Evolutionary conservation across 805 yeast species (phyloP), one percentile per base, ranked within the genome.

Genomic region (Henningerozyma blattae): DNA sequence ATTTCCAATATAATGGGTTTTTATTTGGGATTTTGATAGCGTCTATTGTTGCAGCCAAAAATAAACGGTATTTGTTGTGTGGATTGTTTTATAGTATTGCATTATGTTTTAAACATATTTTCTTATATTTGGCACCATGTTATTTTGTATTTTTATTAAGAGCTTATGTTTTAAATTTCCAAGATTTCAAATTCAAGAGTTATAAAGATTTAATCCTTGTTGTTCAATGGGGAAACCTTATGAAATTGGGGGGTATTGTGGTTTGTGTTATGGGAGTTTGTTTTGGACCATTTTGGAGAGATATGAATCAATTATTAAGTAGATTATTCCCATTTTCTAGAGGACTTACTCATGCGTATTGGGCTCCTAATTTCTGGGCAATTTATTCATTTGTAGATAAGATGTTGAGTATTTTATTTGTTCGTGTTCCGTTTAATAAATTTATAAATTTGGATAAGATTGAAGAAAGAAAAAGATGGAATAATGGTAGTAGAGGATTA

Each of bases 321-420:
- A 66, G 98, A 30, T 59, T 91, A 22, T 91, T 91, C 59, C 98
- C 98, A 5, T 89, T 89, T 52, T 79, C 93, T 32, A 67, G 97
- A 52, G 97, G 97, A 1, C 65, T 91, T 25, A 91, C 96, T 4
- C 98, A 91, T 58, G 95, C 97, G 0, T 91, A 91, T 59, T 91
- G 98, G 97, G 97, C 98, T 1, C 97, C 99, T 13, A 91, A 91
- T 49, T 64, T 86, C 31, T 91, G 99, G 99, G 95, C 98, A 0
- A 46, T 89, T 8, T 91, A 91, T 57, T 82, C 96, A 2, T 79
- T 83, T 43, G 39, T 68, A 12, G 99, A 91, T 56, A 67, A 94
- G 37, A 49, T 77, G 0, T 62, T 86, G 37, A 67, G 79, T 14
- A 65, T 67, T 34, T 37, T 46, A 30, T 37, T 50, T 36, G 44